A percentile compares a stretch with the other conserved stretches of the same genome.
phyloP scores from a whole-genome alignment of 2,329 filamentous ascomycete species.

The Pyrenophora graminea region DNA sequence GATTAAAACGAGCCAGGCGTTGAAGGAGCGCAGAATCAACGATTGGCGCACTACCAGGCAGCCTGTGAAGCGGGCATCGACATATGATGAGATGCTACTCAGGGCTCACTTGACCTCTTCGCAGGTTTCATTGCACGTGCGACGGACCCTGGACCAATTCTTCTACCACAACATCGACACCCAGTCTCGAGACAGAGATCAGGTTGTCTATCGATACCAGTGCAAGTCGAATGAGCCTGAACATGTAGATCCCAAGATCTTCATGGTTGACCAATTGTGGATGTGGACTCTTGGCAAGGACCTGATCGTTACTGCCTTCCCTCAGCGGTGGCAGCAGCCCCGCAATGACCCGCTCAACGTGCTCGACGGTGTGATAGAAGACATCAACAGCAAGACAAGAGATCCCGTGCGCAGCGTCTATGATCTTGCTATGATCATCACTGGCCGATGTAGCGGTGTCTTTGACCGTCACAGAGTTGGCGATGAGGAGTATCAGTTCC shows the following conservation, averaged over 20 bases:
- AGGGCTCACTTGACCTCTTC: constrained; percentile 54
- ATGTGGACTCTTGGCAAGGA: constrained; percentile 65
- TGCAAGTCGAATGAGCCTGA: constrained; percentile 40
- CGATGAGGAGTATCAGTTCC: constrained; percentile 65
- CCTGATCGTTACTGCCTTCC: constrained; percentile 64
- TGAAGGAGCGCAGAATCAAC: constrained; percentile 26
- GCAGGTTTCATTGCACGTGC: constrained; percentile 59
- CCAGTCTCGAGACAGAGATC: constrained; percentile 62
- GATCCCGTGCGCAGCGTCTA: constrained; percentile 65
- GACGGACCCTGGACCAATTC: constrained; percentile 68
- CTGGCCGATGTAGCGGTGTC: constrained; percentile 62
- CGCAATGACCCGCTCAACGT: constrained; percentile 67
- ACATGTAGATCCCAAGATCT: constrained; percentile 60
- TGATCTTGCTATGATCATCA: constrained; percentile 66
- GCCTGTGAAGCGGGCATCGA: constrained; percentile 27
- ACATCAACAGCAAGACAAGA: constrained; percentile 66
- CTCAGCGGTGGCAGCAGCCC: constrained; percentile 63
- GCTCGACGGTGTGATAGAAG: constrained; percentile 65
- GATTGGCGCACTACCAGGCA: constrained; percentile 25
- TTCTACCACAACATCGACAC: constrained; percentile 69
- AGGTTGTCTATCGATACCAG: constrained; percentile 67
- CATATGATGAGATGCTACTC: constrained; percentile 54
- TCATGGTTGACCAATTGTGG: constrained; percentile 73
- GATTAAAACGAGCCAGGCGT: constrained; percentile 47
- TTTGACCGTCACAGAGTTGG: constrained; percentile 64